phyloP scores from a whole-genome alignment of 208 protist genomes.

The Acanthamoeba triangularis region DNA sequence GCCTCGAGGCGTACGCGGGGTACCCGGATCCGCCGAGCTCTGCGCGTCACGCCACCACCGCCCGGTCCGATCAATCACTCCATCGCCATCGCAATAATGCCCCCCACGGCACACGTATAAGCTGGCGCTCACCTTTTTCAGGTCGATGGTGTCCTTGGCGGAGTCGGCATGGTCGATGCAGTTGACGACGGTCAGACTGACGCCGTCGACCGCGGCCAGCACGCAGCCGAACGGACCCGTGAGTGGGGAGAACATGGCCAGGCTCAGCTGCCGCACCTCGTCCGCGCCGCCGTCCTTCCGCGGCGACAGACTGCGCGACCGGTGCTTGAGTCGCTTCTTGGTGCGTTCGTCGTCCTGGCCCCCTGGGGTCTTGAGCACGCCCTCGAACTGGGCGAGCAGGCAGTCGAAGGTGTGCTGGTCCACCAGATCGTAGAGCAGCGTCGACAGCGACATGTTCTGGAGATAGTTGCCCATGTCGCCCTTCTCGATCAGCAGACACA shows the following conservation, averaged over 20 bases:
- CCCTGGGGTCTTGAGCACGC: not conserved
- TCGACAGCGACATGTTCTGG: conserved; percentile 33
- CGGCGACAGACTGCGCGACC: conserved; percentile 10
- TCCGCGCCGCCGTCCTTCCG: not conserved
- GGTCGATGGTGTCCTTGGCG: not conserved
- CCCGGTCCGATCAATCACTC: not conserved
- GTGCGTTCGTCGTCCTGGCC: not conserved
- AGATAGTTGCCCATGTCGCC: conserved; percentile 46
- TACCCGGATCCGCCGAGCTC: not conserved
- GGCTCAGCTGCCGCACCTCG: conserved; percentile 28
- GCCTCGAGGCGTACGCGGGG: not conserved
- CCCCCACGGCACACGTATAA: not conserved
- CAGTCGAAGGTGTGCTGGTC: conserved; percentile 36
- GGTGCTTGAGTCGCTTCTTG: not conserved
- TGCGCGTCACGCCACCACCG: not conserved
- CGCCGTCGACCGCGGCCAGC: conserved; percentile 13
- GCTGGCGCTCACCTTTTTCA: not conserved
- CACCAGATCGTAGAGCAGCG: conserved; percentile 55
- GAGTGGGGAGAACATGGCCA: conserved; percentile 58
- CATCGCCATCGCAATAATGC: no score
- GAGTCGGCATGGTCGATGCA: not conserved
- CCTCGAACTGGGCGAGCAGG: conserved; percentile 43
- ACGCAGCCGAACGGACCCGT: conserved; percentile 30
- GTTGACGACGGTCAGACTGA: conserved; percentile 41
- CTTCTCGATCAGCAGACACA: conserved; percentile 72